phyloP scores from a whole-genome alignment of 2,329 filamentous ascomycete genomes.

The Curvularia spicifera region DNA sequence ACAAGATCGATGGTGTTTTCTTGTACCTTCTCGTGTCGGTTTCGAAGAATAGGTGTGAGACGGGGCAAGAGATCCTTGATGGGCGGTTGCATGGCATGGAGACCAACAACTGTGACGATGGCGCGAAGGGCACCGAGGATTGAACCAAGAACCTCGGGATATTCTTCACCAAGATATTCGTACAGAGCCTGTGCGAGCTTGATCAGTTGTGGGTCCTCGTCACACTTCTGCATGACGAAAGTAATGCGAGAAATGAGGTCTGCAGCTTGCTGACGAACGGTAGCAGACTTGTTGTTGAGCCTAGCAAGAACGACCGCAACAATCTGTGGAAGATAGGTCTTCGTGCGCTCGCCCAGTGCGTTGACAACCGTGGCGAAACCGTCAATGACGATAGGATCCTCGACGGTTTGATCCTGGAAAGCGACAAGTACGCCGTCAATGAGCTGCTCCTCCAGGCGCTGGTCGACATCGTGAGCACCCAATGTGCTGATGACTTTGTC shows the following conservation, averaged over 20 bases:
- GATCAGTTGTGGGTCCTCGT: conserved; percentile 92
- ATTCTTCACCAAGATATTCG: conserved; percentile 98
- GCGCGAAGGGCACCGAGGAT: conserved; percentile 93
- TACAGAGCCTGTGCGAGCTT: conserved; percentile 95
- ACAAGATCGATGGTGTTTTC: conserved; percentile 99
- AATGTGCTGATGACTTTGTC: conserved; percentile 95
- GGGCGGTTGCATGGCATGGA: conserved; percentile 96
- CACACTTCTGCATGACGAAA: conserved; percentile 98
- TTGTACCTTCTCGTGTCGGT: conserved; percentile 98
- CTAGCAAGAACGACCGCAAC: conserved; percentile 96
- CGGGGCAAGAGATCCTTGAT: conserved; percentile 95
- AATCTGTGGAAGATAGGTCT: conserved; percentile 95
- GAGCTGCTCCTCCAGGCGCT: conserved; percentile 88
- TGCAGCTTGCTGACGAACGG: conserved; percentile 94
- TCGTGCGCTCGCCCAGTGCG: conserved; percentile 89
- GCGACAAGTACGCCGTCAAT: conserved; percentile 95
- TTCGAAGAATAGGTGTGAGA: conserved; percentile 95
- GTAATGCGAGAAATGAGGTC: conserved; percentile 96
- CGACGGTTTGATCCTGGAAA: conserved; percentile 97
- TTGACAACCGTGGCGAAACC: conserved; percentile 98
- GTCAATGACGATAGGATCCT: conserved; percentile 95
- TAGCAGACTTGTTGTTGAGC: conserved; percentile 96
- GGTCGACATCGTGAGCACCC: conserved; percentile 91
- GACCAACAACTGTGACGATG: conserved; percentile 97
- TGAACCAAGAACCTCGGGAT: conserved; percentile 94